Evolutionary conservation across 225 moss, liverwort and hornwort species (phyloP), one percentile per base, ranked within the genome.

Genomic region (Sphagnum tenellum): DNA sequence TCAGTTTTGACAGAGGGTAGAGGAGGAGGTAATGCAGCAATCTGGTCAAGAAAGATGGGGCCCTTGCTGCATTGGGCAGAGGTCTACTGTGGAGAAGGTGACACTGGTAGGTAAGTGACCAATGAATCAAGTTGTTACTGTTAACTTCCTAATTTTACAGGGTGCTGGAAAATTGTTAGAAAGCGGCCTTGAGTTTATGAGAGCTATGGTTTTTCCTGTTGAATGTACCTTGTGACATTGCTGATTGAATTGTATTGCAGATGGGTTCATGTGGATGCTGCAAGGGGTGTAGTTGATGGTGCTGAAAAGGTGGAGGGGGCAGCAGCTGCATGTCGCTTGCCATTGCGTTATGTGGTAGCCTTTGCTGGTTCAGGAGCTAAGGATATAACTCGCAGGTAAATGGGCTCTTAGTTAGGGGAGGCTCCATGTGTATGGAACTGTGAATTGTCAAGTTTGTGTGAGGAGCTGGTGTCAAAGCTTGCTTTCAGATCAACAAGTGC

Each of bases 341-440:
- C 93, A 49, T 79, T 93, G 82, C 90, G 93, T 70, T 98, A 98
- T 69, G 93, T 88, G 7, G 79, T 88, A 71, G 93, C 87, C 69
- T 98, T 93, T 67, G 90, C 89, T 44, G 98, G 98, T 48, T 69
- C 70, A 70, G 98, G 98, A 75, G 93, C 98, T 5, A 98, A 98
- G 77, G 98, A 98, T 71, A 85, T 98, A 49, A 98, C 98, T 47
- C 90, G 93, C 66, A 94, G 94, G 94, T 94, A 45, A 53, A 57
- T 62, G 12, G 44, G 8, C 49, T 12, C 45, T 56, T 68, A 3
- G 9, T 29, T 29, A 29, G 29, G 29, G 29, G 29, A 29, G 29
- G 29, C 29, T 29, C 29, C 29, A 29, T 29, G 0, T 29, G 29
- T 29, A 29, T 29, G 29, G 29, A 29, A 29, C 29, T 29, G 29